Evolutionary conservation across 108 stramenopile species (phyloP), one percentile per base, ranked within the genome.

Genomic region (Skeletonema marinoi): DNA sequence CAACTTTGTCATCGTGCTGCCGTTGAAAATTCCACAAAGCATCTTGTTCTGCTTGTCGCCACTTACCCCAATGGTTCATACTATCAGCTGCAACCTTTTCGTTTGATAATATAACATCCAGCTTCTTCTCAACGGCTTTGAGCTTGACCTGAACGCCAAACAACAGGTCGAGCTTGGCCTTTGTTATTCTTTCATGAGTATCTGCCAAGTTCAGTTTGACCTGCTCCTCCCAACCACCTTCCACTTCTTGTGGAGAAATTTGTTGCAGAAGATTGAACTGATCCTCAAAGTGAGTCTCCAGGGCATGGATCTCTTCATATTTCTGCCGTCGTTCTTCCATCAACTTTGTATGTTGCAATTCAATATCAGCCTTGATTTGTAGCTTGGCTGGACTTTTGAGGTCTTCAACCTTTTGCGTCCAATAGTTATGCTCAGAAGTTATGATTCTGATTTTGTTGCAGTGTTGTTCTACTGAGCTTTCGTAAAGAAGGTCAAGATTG

Each of bases 151-250:
- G 60, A 33, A 84, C 38, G 31, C 46, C 61, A 54, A 84, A 84
- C n/a, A 84, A 39, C 4, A 80, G 25, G 8, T 84, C 68, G 6
- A 80, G 62, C 69, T 84, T 84, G 46, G 74, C 68, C 21, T 39
- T 42, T 3, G 83, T 84, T 30, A 84, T 79, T 70, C 63, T 33
- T 44, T 79, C 78, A 41, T 74, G 78, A 32, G 74, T 75, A 32
- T 84, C 70, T 48, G 54, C 51, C 32, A 79, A n/a, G 66, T 84
- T 84, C 16, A 70, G 69, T 19, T 68, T 59, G 13, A 80, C 33
- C 58, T 84, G 83, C 58, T 84, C 78, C 48, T 75, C 78, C 83
- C 73, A 80, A 0, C 83, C 78, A 10, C 74, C 56, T 50, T 31
- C 74, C 12, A 84, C 70, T 36, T 67, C 50, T 19, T 68, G 68